phyloP scores from a whole-genome alignment of 176 grass and related monocot species.

The Lolium perenne region DNA sequence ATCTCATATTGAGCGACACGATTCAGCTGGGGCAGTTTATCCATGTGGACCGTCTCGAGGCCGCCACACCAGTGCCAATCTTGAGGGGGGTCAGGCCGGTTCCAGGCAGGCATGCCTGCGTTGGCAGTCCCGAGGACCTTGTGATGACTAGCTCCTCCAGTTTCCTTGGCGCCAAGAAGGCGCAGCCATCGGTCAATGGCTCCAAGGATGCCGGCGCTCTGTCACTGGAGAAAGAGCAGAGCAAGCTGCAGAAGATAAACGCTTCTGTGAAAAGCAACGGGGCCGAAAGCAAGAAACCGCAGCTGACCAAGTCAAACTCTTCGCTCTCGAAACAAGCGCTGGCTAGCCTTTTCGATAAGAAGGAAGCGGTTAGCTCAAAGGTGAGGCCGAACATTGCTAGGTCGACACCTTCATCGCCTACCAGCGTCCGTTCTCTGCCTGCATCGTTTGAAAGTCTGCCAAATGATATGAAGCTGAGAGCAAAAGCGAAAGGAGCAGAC shows the following conservation, averaged over 20 bases:
- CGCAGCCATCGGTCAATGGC: slow-evolving; percentile 35
- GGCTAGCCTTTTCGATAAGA: slow-evolving; percentile 55
- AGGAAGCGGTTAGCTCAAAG: slow-evolving; percentile 43
- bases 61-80: slow-evolving; percentile 80
- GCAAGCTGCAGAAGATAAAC: slow-evolving; percentile 60
- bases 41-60: slow-evolving; percentile 73
- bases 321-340: slow-evolving; percentile 50
- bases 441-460: slow-evolving; percentile 78
- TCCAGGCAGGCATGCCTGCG: slow-evolving; percentile 69
- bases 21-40: slow-evolving; percentile 95
- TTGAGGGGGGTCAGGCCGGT: slow-evolving; percentile 76
- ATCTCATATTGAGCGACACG: slow-evolving; percentile 89
- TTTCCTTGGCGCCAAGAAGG: slow-evolving; percentile 58
- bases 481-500: slow-evolving; percentile 59
- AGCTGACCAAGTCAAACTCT: slow-evolving; percentile 57
- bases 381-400: slow-evolving; percentile 47
- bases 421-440: slow-evolving; percentile 88
- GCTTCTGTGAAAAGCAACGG: slow-evolving; percentile 56
- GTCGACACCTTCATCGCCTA: slow-evolving; percentile 74
- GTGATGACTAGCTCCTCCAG: slow-evolving; percentile 63
- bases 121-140: slow-evolving; percentile 84
- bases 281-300: slow-evolving; percentile 54
- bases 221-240: slow-evolving; percentile 66
- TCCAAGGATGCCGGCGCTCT: slow-evolving; percentile 32
- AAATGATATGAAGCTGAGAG: slow-evolving; percentile 74